Conservation (phyloP, 768 basidiomycete genomes). For the Rubroboletus satanas region DNA sequence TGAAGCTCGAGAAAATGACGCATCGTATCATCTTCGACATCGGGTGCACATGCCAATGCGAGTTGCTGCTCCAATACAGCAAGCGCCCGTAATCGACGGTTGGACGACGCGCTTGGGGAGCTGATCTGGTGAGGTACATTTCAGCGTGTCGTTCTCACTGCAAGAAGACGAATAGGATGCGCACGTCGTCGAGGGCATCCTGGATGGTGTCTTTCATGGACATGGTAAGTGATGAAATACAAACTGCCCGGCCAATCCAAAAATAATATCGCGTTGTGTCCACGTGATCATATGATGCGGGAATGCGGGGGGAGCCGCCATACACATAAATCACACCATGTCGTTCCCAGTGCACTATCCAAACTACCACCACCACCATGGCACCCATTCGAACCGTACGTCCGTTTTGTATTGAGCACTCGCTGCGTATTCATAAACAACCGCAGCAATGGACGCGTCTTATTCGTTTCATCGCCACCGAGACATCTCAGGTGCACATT, state of each 20-base stretch:
- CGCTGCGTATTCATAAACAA: background rate
- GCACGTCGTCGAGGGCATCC: slow-evolving; percentile 66
- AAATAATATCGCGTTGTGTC: slow-evolving; percentile 18
- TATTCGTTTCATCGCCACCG: slow-evolving; percentile 76
- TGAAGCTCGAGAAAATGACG: slow-evolving; percentile 62
- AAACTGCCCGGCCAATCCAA: background rate
- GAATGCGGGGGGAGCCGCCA: slow-evolving; percentile 8
- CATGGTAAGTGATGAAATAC: slow-evolving; percentile 2
- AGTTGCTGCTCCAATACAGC: slow-evolving; percentile 51
- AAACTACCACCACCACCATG: slow-evolving; percentile 36
- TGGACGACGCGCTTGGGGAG: slow-evolving; percentile 55
- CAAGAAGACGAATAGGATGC: slow-evolving; percentile 19
- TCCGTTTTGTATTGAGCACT: background rate
- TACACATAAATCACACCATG: background rate
- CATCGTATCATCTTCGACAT: slow-evolving; percentile 43
- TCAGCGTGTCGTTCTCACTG: slow-evolving; percentile 7
- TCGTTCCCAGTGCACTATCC: background rate
- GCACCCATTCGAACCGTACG: slow-evolving; percentile 56
- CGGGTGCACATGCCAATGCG: slow-evolving; percentile 44
- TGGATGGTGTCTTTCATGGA: slow-evolving; percentile 48
- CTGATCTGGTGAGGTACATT: slow-evolving; percentile 45
- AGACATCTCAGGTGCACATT: slow-evolving; percentile 70
- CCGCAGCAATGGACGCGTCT: slow-evolving; percentile 61
- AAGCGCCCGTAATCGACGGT: slow-evolving; percentile 53
- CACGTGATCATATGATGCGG: slow-evolving; percentile 32